phyloP scores from a whole-genome alignment of 192 early-diverging fungal genomes.

The Cetraspora pellucida region DNA sequence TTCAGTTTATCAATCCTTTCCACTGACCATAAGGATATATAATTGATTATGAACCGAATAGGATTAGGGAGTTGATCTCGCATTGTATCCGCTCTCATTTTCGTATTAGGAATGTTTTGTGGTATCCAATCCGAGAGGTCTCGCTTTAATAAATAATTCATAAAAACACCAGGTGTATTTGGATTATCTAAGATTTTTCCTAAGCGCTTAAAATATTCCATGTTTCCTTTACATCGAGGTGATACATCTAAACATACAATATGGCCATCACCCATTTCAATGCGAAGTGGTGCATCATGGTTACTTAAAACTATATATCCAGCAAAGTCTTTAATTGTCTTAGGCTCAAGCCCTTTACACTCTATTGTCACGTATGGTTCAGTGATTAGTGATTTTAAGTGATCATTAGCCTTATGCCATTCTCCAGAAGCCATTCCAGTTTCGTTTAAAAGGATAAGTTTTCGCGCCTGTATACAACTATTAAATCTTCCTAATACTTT shows the following conservation, averaged over 20 bases:
- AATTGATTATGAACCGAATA: neutral
- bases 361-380: constrained; percentile 4
- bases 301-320: constrained; percentile 20
- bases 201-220: too few relatives aligned
- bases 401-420: constrained; percentile 18
- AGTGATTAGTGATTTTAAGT: constrained; percentile 27
- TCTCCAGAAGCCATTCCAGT: neutral
- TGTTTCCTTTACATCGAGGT: neutral
- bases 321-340: neutral
- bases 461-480: neutral
- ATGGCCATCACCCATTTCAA: constrained; percentile 9
- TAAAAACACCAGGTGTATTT: neutral
- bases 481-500: constrained; percentile 25
- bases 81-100: constrained; percentile 3
- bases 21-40: neutral
- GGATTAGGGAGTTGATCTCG: neutral
- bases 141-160: neutral
- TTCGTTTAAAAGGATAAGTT: constrained; percentile 8
- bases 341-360: neutral
- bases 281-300: neutral
- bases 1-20: neutral
- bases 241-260: too few relatives aligned
- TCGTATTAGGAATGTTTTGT: constrained; percentile 6
- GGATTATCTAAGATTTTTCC: neutral
- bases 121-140: neutral